Percentiles rank a stretch among this genome's conserved stretches.
These are phyloP conservation scores for Micromonas commoda DNA, from an alignment of 139 green algal species.

Conservation along the genomic window DNA sequence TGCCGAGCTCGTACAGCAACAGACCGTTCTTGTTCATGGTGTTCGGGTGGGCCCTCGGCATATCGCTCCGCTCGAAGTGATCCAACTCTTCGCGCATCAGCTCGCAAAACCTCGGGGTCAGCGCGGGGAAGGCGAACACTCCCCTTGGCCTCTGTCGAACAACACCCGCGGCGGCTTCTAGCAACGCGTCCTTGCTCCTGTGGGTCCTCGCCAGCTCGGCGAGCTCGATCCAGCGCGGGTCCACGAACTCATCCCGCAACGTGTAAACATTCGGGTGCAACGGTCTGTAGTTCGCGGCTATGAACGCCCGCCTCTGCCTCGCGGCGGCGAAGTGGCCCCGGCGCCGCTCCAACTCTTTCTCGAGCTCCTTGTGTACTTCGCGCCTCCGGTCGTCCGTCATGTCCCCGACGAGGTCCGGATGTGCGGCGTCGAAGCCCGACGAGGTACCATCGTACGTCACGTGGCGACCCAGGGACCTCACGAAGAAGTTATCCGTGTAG, in stretches of 20 bases:
- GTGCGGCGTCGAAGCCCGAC: background rate
- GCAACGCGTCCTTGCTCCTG: too few species aligned
- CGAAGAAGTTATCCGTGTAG: background rate
- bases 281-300: background rate
- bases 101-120: background rate
- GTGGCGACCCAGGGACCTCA: background rate
- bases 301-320: background rate
- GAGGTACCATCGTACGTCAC: background rate
- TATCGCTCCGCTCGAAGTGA: background rate
- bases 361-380: background rate
- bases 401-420: background rate
- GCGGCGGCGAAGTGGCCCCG: background rate
- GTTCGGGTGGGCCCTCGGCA: background rate
- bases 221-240: background rate
- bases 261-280: background rate
- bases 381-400: background rate
- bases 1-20: conserved; percentile 23
- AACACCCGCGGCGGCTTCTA: too few species aligned
- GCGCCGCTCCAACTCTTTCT: background rate
- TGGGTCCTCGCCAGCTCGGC: background rate
- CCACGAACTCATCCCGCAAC: background rate
- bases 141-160: background rate
- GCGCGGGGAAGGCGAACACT: background rate
- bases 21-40: conserved; percentile 28
- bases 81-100: background rate